Percentiles rank a stretch among this genome's conserved stretches.
These are phyloP conservation scores for Jatropha curcas DNA, from an alignment of 345 rosid species.

Conservation along the genomic window DNA sequence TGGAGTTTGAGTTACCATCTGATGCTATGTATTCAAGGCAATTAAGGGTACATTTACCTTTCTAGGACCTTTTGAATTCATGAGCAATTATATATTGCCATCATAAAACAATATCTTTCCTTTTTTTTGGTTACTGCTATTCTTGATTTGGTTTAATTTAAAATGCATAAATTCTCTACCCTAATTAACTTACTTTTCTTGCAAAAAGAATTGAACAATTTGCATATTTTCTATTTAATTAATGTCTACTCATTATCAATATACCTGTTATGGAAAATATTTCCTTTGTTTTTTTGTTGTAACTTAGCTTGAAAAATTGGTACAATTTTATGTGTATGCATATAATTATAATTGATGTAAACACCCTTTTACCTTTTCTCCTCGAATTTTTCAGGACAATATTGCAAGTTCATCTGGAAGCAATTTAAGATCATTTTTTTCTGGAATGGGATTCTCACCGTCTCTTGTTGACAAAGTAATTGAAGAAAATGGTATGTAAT, in stretches of 20 bases:
- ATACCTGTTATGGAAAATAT: not conserved
- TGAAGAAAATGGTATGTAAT: conserved; percentile 66
- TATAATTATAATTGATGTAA: not conserved
- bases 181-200: no score
- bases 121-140: not conserved
- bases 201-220: no score
- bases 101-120: not conserved
- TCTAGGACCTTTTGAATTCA: not conserved
- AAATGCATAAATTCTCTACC: no score
- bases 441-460: conserved; percentile 78
- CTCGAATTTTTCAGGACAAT: conserved; percentile 45
- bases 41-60: conserved; percentile 41
- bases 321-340: no score
- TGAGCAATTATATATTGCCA: not conserved
- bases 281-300: not conserved
- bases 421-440: conserved; percentile 54
- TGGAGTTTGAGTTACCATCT: conserved; percentile 55
- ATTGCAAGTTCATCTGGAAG: conserved; percentile 82
- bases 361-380: conserved; percentile 11
- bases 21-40: conserved; percentile 38
- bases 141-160: not conserved
- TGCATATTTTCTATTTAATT: not conserved
- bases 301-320: no score
- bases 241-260: not conserved
- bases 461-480: conserved; percentile 69